Evolutionary conservation across 73 alveolate genomes (phyloP), one percentile per base, ranked within the genome.

Genomic region (Breviolum minutum): DNA sequence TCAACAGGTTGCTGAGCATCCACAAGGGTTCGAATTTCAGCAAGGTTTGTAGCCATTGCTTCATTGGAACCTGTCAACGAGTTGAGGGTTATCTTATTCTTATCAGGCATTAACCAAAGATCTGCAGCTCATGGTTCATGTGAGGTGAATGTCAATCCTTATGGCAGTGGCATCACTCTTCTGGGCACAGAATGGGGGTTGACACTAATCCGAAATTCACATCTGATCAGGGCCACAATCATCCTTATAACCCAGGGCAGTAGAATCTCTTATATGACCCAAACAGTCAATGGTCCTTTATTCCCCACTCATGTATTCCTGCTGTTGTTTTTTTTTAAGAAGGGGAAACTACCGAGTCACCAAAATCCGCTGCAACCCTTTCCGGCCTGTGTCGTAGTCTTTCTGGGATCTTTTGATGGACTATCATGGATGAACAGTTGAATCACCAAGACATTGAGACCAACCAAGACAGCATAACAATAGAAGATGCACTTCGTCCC

Each of bases 401-500:
- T 32, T 24, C n/a, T 14, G 40, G 16, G 83, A 13, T 14, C 32
- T 1, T 27, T 9, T 13, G n/a, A 19, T 7, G 94, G 94, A 12
- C 62, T 74, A 54, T 92, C 98, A 54, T 73, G 80, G 20, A 92
- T 64, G 60, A 92, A 92, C n/a, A 92, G 90, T 73, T 92, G 98
- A 54, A 92, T 68, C 48, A 92, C 98, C 20, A 92, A 66, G 81
- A 92, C 90, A 54, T 92, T 92, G n/a, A 92, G 89, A 20, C 91
- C 89, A 66, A 92, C 98, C 40, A 92, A 66, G 82, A 92, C 22
- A 64, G 89, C 98, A 54, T 92, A 92, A 64, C 91, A 92, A 62
- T 74, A 63, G 98, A 92, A 92, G 17, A 92, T 92, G 81, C 89
- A 80, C 27, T 92, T 92, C 29, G 90, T 74, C 76, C 98, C 98